Conservation (phyloP, 306 rosid species). For the Quercus ilex region DNA sequence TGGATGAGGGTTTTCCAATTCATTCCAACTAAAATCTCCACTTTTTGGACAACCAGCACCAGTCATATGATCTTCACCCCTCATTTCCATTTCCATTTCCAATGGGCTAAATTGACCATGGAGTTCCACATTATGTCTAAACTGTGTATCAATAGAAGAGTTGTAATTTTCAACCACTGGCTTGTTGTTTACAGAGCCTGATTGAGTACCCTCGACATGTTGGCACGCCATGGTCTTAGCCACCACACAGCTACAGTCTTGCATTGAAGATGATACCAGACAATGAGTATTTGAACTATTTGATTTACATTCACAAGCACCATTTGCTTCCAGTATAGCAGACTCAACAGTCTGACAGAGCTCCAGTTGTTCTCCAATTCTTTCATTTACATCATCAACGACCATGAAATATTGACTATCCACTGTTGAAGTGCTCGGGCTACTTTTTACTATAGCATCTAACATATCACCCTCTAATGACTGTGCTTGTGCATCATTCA, state of each 20-base stretch:
- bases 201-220: not conserved
- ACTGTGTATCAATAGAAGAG: conserved; percentile 4
- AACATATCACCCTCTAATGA: conserved; percentile 10
- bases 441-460: conserved; percentile 3
- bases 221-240: conserved; percentile 12
- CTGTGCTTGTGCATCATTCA: conserved; percentile 18
- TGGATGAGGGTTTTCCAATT: conserved; percentile 2
- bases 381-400: conserved; percentile 21
- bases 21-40: not conserved
- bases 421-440: conserved; percentile 8
- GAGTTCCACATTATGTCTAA: conserved; percentile 2
- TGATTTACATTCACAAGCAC: conserved; percentile 16
- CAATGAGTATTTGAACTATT: not conserved
- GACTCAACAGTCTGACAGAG: not conserved
- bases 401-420: conserved; percentile 9
- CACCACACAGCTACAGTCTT: conserved; percentile 12
- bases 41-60: conserved; percentile 1
- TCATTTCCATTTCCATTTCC: conserved; percentile 23
- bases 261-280: conserved; percentile 6
- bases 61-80: conserved; percentile 18
- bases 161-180: conserved; percentile 13
- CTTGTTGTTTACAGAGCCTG: not conserved
- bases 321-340: conserved; percentile 9
- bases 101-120: not conserved
- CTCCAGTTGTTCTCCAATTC: conserved; percentile 11